Evolutionary conservation across 1,284 basidiomycete species (phyloP).

Genomic region (Singerocomus inundabilis): DNA sequence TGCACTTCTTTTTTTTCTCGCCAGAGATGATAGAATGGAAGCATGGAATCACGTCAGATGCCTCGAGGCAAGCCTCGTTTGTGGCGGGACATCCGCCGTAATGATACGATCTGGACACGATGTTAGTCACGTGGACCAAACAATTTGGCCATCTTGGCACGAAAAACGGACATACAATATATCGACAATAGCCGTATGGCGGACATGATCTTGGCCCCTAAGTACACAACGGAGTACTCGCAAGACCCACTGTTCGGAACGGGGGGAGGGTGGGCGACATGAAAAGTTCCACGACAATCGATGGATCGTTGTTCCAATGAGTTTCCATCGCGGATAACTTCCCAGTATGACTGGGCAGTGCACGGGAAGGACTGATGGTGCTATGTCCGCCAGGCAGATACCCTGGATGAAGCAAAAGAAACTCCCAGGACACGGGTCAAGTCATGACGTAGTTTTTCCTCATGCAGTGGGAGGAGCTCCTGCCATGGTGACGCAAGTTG

Average conservation of each 20-base stretch:
- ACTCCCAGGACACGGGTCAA: not conserved
- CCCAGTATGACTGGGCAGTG: conserved; percentile 7
- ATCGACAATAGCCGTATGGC: not conserved
- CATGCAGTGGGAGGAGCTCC: no score
- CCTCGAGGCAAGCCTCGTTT: conserved; percentile 34
- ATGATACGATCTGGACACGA: conserved; percentile 9
- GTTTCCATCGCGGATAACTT: conserved; percentile 2
- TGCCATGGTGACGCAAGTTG: no score
- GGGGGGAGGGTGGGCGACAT: not conserved
- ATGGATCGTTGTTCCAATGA: not conserved
- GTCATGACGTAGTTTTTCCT: conserved; percentile 1
- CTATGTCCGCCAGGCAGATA: conserved; percentile 4
- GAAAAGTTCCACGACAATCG: not conserved
- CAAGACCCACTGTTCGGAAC: not conserved
- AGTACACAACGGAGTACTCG: no score
- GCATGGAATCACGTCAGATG: conserved; percentile 21
- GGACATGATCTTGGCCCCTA: not conserved
- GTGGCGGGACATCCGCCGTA: conserved; percentile 9
- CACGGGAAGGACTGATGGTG: conserved; percentile 5
- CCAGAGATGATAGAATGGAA: conserved; percentile 16
- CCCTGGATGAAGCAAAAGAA: conserved; percentile 1
- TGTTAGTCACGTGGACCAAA: conserved; percentile 14
- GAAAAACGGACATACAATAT: not conserved
- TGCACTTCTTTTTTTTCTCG: not conserved
- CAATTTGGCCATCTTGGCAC: no score